A percentile compares a stretch with the other conserved stretches of the same genome.
Conservation (phyloP, 768 basidiomycete genomes). For the Termitomyces sp. region DNA sequence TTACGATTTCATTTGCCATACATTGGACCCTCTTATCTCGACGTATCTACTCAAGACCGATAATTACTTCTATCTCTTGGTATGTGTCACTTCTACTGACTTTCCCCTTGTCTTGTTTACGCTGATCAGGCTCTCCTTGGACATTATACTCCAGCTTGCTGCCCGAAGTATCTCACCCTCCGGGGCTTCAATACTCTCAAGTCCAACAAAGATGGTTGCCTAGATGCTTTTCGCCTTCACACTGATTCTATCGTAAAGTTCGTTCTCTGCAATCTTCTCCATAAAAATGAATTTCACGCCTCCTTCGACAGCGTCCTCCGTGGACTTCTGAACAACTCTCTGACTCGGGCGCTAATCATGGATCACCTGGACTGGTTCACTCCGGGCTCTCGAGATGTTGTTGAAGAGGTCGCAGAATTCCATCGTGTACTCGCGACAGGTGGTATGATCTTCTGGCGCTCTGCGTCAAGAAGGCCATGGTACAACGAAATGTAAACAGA, state of each 20-base stretch:
- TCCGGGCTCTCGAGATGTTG: constrained; percentile 38
- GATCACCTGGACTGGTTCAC: constrained; percentile 62
- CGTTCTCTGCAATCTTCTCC: constrained; percentile 14
- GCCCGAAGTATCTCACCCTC: constrained; percentile 59
- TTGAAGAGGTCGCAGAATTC: constrained; percentile 51
- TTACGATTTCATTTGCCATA: constrained; percentile 47
- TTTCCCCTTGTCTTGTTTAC: background rate
- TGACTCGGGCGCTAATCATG: constrained; percentile 67
- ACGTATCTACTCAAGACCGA: constrained; percentile 51
- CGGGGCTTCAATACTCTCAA: constrained; percentile 53
- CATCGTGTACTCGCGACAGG: constrained; percentile 49
- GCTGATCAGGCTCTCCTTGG: constrained; percentile 39
- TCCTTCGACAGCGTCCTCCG: constrained; percentile 22
- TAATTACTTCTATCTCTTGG: constrained; percentile 61
- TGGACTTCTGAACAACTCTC: constrained; percentile 28
- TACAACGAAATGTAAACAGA: constrained; percentile 41
- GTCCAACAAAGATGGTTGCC: constrained; percentile 33
- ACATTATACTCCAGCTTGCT: constrained; percentile 50
- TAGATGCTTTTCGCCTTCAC: constrained; percentile 61
- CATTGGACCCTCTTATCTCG: constrained; percentile 42
- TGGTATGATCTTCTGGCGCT: constrained; percentile 63
- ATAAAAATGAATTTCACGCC: background rate
- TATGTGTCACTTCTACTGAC: constrained; percentile 16
- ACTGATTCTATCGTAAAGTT: constrained; percentile 68
- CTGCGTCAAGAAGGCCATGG: constrained; percentile 60